phyloP scores from a whole-genome alignment of 1,139 yeast species.

The Nakaseomyces sp. region DNA sequence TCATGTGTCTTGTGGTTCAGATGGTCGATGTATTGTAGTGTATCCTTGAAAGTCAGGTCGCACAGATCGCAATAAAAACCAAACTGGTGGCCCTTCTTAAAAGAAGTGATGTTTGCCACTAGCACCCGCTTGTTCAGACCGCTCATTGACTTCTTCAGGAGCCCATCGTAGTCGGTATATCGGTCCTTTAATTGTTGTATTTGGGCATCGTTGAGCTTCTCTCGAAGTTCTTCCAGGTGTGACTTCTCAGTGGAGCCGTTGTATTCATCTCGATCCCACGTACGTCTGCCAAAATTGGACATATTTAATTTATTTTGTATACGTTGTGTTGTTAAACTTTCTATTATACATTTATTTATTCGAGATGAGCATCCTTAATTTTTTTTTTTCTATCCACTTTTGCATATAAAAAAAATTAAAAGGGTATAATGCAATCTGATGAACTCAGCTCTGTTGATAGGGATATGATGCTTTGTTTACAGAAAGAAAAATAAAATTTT shows the following conservation, averaged over 20 bases:
- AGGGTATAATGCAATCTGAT: no score
- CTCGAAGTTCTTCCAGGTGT: constrained; percentile 10
- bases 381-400: no score
- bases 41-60: constrained; percentile 70
- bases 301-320: no score
- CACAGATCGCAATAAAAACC: constrained; percentile 83
- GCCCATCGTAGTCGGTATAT: constrained; percentile 20
- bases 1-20: constrained; percentile 62
- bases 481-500: no score
- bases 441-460: no score
- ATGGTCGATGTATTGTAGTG: constrained; percentile 73
- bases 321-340: no score
- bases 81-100: constrained; percentile 51
- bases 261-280: constrained; percentile 65
- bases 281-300: constrained; percentile 60
- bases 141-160: constrained; percentile 33
- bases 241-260: constrained; percentile 38
- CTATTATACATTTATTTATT: no score
- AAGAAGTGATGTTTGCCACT: constrained; percentile 36
- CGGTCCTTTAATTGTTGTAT: constrained; percentile 17
- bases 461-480: no score
- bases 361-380: no score
- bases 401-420: no score
- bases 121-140: constrained; percentile 40
- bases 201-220: constrained; percentile 13